These are phyloP conservation scores for Eutrema heterophyllum DNA, from an alignment of 345 rosid genomes.

Conservation along the genomic window DNA sequence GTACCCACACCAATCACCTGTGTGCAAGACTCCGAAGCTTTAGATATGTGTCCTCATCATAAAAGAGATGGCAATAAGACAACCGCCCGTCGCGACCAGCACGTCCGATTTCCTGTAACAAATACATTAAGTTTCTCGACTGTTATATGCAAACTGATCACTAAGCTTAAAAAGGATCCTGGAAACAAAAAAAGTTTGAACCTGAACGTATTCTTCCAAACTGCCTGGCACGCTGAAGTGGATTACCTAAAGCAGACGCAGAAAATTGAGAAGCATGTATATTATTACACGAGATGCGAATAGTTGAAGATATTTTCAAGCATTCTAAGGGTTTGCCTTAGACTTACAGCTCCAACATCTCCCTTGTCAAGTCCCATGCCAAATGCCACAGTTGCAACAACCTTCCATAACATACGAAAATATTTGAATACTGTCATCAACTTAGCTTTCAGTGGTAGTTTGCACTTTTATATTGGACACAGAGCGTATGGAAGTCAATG, in stretches of 20 bases:
- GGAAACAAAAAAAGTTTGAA: constrained; percentile 25
- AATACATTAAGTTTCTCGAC: constrained; percentile 15
- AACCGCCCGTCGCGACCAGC: constrained; percentile 93
- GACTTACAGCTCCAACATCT: constrained; percentile 95
- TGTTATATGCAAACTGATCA: neutral
- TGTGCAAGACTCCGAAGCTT: constrained; percentile 88
- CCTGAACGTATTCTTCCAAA: constrained; percentile 99
- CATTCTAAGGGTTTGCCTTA: constrained; percentile 14
- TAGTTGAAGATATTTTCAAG: constrained; percentile 16
- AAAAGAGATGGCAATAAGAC: constrained; percentile 84
- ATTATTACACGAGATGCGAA: neutral
- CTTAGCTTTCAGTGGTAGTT: constrained; percentile 2
- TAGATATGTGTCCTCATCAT: constrained; percentile 64
- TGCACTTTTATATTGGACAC: constrained; percentile 4
- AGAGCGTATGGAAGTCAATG: neutral
- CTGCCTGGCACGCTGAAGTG: constrained; percentile 96
- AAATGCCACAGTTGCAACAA: constrained; percentile 99
- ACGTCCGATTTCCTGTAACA: constrained; percentile 79
- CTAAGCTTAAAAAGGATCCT: constrained; percentile 6
- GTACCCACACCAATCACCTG: constrained; percentile 48
- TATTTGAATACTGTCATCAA: constrained; percentile 11
- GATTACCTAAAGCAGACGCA: constrained; percentile 59
- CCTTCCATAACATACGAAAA: constrained; percentile 45
- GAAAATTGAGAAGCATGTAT: constrained; percentile 11
- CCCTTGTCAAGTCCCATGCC: constrained; percentile 99